A percentile compares a stretch with the other conserved stretches of the same genome.
Evolutionary conservation across 2,329 filamentous ascomycete genomes (phyloP).

Genomic region (Penicillium brevicompactum): DNA sequence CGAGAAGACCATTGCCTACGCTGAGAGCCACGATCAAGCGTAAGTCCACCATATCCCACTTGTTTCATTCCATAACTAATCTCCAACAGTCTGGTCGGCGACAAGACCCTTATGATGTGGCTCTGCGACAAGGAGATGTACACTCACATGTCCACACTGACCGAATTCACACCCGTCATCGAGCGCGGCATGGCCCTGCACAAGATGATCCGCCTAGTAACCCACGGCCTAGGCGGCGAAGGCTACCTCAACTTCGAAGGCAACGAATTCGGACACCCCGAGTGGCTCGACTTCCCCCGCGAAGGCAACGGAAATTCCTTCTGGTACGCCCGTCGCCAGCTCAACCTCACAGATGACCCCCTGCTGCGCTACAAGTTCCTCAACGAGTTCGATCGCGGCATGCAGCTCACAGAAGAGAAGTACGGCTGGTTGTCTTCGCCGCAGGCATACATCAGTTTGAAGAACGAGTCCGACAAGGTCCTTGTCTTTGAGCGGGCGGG

Average conservation of each 20-base stretch:
- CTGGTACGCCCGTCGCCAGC: conserved; percentile 89
- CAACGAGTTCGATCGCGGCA: conserved; percentile 88
- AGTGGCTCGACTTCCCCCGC: conserved; percentile 98
- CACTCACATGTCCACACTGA: conserved; percentile 90
- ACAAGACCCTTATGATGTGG: conserved; percentile 98
- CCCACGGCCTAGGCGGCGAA: conserved; percentile 88
- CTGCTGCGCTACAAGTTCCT: conserved; percentile 87
- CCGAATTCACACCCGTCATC: conserved; percentile 83
- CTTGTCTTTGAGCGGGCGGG: conserved; percentile 93
- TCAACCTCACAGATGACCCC: conserved; percentile 85
- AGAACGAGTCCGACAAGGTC: conserved; percentile 91
- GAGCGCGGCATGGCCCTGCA: conserved; percentile 89
- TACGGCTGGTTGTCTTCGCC: conserved; percentile 86
- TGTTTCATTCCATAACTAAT: background rate
- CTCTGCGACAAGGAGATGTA: conserved; percentile 97
- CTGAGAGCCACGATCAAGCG: conserved; percentile 97
- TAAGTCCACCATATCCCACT: conserved; percentile 54
- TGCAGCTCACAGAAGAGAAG: conserved; percentile 85
- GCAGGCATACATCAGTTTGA: conserved; percentile 90
- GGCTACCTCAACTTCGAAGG: conserved; percentile 98
- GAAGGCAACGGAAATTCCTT: conserved; percentile 91
- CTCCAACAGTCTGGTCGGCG: conserved; percentile 75
- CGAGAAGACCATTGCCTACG: conserved; percentile 98
- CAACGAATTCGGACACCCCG: conserved; percentile 97
- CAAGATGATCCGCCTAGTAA: conserved; percentile 96